These are phyloP conservation scores for Ochetophila trinervis DNA, from an alignment of 306 rosid genomes.

Conservation along the genomic window DNA sequence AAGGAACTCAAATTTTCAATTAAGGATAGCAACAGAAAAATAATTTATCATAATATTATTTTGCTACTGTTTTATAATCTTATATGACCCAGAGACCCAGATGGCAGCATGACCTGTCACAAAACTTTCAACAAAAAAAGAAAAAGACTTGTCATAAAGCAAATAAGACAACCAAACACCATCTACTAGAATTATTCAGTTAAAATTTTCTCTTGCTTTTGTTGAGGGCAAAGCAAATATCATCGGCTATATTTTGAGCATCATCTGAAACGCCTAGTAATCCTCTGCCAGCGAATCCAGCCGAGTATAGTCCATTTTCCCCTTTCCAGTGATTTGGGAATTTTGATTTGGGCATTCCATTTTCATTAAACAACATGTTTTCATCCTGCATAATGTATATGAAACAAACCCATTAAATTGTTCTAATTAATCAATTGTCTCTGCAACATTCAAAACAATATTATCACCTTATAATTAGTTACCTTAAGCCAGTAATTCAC, in stretches of 20 bases:
- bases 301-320: slow-evolving; percentile 39
- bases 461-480: background rate
- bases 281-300: slow-evolving; percentile 51
- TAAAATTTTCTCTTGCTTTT: background rate
- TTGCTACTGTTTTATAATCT: too few relatives aligned
- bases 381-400: slow-evolving; percentile 42
- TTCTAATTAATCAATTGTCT: background rate
- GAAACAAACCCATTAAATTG: background rate
- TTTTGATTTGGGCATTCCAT: slow-evolving; percentile 52
- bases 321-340: slow-evolving; percentile 64
- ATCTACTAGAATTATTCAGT: background rate
- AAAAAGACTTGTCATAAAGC: background rate
- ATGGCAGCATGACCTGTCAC: too few relatives aligned
- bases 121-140: background rate
- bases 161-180: background rate
- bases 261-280: slow-evolving; percentile 46
- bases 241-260: slow-evolving; percentile 40
- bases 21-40: too few relatives aligned
- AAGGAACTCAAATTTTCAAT: too few relatives aligned
- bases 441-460: background rate
- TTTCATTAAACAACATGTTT: slow-evolving; percentile 36
- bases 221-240: slow-evolving; percentile 20
- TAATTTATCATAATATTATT: too few relatives aligned
- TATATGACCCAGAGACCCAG: too few relatives aligned
- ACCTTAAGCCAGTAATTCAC: slow-evolving; percentile 71